phyloP scores from a whole-genome alignment of 805 yeast genomes.

The Alloascoidea hylecoeti region DNA sequence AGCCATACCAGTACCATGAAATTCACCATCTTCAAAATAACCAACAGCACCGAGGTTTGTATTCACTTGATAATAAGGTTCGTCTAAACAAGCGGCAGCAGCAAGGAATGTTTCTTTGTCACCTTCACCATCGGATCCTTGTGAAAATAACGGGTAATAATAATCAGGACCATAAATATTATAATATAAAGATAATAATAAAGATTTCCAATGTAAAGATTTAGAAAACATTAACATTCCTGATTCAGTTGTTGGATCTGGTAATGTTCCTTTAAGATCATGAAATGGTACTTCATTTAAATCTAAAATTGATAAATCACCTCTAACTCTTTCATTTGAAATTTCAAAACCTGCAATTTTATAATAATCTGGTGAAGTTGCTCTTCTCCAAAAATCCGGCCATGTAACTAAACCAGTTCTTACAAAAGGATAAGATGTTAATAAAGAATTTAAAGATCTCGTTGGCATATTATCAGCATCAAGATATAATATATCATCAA shows the following conservation, averaged over 20 bases:
- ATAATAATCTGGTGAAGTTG: slow-evolving; percentile 63
- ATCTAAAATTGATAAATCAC: slow-evolving; percentile 22
- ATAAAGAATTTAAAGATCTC: slow-evolving; percentile 43
- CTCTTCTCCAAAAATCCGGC: slow-evolving; percentile 87
- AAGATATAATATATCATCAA: slow-evolving; percentile 53
- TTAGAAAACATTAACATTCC: slow-evolving; percentile 54
- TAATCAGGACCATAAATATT: slow-evolving; percentile 48
- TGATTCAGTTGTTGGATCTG: slow-evolving; percentile 56
- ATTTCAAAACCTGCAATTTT: slow-evolving; percentile 47
- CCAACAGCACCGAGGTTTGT: slow-evolving; percentile 23
- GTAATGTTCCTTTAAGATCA: slow-evolving; percentile 57
- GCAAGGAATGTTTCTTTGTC: slow-evolving; percentile 70
- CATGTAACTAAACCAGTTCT: slow-evolving; percentile 42
- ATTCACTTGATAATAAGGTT: slow-evolving; percentile 40
- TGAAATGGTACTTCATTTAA: slow-evolving; percentile 29
- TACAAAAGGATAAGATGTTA: slow-evolving; percentile 39
- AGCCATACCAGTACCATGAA: slow-evolving; percentile 64
- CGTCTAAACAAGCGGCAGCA: slow-evolving; percentile 47
- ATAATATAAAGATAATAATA: slow-evolving; percentile 49
- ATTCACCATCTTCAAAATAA: slow-evolving; percentile 23
- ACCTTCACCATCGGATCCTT: slow-evolving; percentile 65
- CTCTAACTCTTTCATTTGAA: slow-evolving; percentile 22
- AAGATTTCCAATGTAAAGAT: slow-evolving; percentile 37
- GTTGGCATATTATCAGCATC: slow-evolving; percentile 73
- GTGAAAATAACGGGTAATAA: slow-evolving; percentile 44